A percentile compares a stretch with the other conserved stretches of the same genome.
Evolutionary conservation across 192 early-diverging fungal genomes (phyloP).

Genomic region (Thamnidium elegans): DNA sequence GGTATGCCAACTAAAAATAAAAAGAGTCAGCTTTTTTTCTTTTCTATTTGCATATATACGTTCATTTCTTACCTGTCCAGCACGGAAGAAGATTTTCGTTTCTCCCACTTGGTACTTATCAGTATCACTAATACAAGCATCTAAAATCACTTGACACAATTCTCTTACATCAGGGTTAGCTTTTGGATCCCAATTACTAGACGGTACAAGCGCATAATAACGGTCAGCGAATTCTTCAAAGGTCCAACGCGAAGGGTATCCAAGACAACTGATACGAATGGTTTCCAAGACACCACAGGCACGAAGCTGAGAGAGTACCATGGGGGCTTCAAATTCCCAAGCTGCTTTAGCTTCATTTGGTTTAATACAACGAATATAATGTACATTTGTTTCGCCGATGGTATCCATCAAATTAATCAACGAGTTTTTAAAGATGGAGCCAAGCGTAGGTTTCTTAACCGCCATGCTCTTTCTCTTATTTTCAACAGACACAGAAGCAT

Average conservation of each 20-base stretch:
- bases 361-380: slow-evolving; percentile 99
- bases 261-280: slow-evolving; percentile 95
- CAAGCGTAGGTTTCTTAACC: neutral
- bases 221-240: slow-evolving; percentile 93
- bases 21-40: neutral
- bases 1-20: slow-evolving; percentile 61
- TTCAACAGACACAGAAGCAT: neutral
- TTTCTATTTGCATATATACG: neutral
- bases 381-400: slow-evolving; percentile 86
- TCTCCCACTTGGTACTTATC: slow-evolving; percentile 92
- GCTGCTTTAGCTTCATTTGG: slow-evolving; percentile 92
- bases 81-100: slow-evolving; percentile 98
- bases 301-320: slow-evolving; percentile 91
- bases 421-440: slow-evolving; percentile 46
- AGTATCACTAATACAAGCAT: slow-evolving; percentile 63
- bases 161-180: slow-evolving; percentile 48
- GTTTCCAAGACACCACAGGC: slow-evolving; percentile 99
- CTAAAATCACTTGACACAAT: slow-evolving; percentile 58
- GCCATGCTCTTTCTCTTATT: neutral
- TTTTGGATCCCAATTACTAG: slow-evolving; percentile 46
- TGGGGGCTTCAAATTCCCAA: slow-evolving; percentile 92
- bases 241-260: slow-evolving; percentile 88
- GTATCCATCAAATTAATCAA: slow-evolving; percentile 94
- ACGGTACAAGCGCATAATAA: slow-evolving; percentile 60
- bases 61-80: slow-evolving; percentile 62